A percentile compares a stretch with the other conserved stretches of the same genome.
Conservation (phyloP, 176 grass and related monocot genomes). For the Coix lacrymajobi region DNA sequence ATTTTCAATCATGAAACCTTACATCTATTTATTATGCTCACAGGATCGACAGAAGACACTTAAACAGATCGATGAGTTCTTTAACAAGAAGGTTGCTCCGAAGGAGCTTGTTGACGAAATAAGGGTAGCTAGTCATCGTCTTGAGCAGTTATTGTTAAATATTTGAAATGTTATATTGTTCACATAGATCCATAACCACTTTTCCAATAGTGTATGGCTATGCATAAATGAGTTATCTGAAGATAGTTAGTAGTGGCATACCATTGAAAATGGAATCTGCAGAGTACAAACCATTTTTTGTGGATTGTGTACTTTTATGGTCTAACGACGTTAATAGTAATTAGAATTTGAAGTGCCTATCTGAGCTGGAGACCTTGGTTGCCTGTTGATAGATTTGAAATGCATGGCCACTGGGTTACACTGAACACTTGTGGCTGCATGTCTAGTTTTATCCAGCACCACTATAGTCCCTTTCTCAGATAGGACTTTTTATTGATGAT, state of each 20-base stretch:
- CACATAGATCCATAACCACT: not conserved
- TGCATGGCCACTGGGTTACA: not conserved
- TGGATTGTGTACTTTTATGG: not conserved
- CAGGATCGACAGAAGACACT: conserved; percentile 84
- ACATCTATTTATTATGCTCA: conserved; percentile 7
- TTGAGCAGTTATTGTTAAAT: conserved; percentile 4
- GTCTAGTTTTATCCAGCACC: not conserved
- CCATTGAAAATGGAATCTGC: not conserved
- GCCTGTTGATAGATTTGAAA: not conserved
- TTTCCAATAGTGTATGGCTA: not conserved
- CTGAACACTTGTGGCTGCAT: not conserved
- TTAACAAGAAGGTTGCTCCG: conserved; percentile 93
- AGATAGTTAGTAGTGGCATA: not conserved
- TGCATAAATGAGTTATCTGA: not conserved
- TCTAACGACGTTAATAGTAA: not conserved
- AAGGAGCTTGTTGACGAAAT: conserved; percentile 97
- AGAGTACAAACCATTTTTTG: not conserved
- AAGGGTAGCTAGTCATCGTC: conserved; percentile 49
- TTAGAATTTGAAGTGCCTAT: not conserved
- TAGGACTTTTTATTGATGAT: not conserved
- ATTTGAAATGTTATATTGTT: not conserved
- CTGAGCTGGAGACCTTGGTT: not conserved
- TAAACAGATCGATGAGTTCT: conserved; percentile 73
- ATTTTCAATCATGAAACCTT: not conserved
- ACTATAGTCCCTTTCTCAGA: not conserved